Base-by-base conservation (phyloP, 1,284 basidiomycete genomes). In the Cryptococcus jaspeensis region DNA sequence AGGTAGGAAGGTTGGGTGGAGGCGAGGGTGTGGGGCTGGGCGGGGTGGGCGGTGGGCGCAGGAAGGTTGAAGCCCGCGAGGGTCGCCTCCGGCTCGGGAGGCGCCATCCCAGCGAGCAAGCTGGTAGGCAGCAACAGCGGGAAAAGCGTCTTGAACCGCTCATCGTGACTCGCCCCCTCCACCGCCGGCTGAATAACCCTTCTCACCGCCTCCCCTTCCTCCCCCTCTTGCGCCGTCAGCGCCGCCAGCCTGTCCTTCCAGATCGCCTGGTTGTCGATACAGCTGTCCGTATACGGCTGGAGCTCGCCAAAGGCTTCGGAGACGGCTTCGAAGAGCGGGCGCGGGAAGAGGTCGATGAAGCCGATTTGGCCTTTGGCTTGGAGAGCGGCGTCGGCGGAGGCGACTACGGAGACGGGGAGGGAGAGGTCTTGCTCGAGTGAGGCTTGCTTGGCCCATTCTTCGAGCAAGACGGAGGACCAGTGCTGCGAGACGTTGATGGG, bases 401-500 rank as follows among this genome's bases (percentile, higher is more conserved):
- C 78, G 32, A 81, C 77, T 47, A 82, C 81, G 1, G 89, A 90
- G n/a, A 86, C 81, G 9, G 88, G 86, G 20, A 97, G 80, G 41
- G 84, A 82, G 50, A 92, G 84, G 59, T 87, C 83, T 61, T 84
- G 82, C 74, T 96, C 93, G 7, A 95, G 82, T 16, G 83, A 81
- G 1, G 90, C 88, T 75, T 97, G 93, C 18, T 85, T 86, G 9
- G 84, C 82, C 94, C 94, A 97, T 77, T 97, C 94, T 53, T 87
- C 82, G 72, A 89, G 84, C 35, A 97, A 78, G 1, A 90, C 91
- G 7, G 85, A 82, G 4, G 92, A 92, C 93, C 93, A 97, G 65
- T 92, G 87, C 69, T 90, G 84, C 3, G 91, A 92, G 9, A 95
- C 88, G 22, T 84, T 81, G 61, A 92, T 90, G 1, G 93, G 93